Evolutionary conservation across 192 early-diverging fungal genomes (phyloP), one percentile per base, ranked within the genome.

Genomic region (Rhizophagus clarus): DNA sequence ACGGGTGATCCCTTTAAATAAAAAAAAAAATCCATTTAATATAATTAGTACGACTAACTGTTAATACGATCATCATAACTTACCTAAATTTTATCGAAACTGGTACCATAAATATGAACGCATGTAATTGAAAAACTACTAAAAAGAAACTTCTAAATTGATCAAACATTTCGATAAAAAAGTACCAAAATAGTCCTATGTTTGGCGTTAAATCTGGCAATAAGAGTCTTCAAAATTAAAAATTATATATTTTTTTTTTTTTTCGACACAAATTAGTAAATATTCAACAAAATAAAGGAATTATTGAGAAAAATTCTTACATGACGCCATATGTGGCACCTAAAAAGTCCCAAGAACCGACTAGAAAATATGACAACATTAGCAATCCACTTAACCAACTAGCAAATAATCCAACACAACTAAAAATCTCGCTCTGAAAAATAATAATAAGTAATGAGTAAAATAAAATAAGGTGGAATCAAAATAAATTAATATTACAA

Each of bases 81-180:
- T 87, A 94, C 94, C 89, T 82, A 76, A 97, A 93, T 26, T 91
- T 89, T 75, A 96, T 89, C n/a, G 91, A 83, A 3, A 98, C 82
- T 0, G 98, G 98, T 0, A 93, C 89, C 0, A 90, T 90, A 86
- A 97, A 99, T 20, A 96, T 92, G 51, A 98, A 92, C 12, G 91
- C 90, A n/a, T 96, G 94, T 34, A 99, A 86, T 85, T 99, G 97
- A 83, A 99, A 98, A 3, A 97, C 96, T 24, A 92, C 83, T 81
- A 96, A 78, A 84, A 98, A 99, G 82, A 99, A 98, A 8, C 89
- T 80, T 37, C 98, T 90, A 90, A 98, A 99, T 76, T 97, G 95
- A 82, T 99, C 97, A 89, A 99, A 99, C 84, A 99, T 97, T 83
- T 99, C 98, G 70, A 96, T 98, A 85, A 98, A 97, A 85, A 99